These are phyloP conservation scores for Kuraishia molischiana DNA, from an alignment of 805 yeast species.

Conservation along the genomic window DNA sequence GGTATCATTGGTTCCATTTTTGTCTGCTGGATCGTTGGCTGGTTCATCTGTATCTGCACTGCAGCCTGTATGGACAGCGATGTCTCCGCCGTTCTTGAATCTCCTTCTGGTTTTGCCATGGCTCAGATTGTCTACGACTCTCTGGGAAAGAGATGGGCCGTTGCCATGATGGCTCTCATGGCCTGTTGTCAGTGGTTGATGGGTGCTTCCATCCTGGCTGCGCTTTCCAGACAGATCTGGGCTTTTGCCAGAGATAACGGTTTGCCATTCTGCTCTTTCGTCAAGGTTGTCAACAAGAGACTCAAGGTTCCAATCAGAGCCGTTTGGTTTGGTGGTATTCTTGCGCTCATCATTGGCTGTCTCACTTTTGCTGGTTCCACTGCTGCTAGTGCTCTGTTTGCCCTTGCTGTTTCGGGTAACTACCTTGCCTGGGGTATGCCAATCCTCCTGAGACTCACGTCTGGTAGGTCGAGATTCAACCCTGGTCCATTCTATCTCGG, in stretches of 20 bases:
- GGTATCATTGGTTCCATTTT: slow-evolving; percentile 36
- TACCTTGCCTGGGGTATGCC: slow-evolving; percentile 36
- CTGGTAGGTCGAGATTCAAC: slow-evolving; percentile 27
- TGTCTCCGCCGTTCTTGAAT: slow-evolving; percentile 19
- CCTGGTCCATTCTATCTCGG: slow-evolving; percentile 37
- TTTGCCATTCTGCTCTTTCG: slow-evolving; percentile 29
- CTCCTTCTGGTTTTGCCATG: slow-evolving; percentile 30
- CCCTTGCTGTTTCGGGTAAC: slow-evolving; percentile 34
- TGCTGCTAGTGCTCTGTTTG: slow-evolving; percentile 38
- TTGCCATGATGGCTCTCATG: slow-evolving; percentile 36
- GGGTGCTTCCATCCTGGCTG: slow-evolving; percentile 36
- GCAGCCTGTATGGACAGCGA: slow-evolving; percentile 22
- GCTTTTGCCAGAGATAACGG: slow-evolving; percentile 45
- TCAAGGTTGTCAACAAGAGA: slow-evolving; percentile 30
- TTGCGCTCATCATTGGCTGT: slow-evolving; percentile 28
- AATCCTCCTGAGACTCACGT: slow-evolving; percentile 27
- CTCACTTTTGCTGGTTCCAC: slow-evolving; percentile 29
- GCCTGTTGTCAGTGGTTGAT: slow-evolving; percentile 38
- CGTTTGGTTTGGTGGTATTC: slow-evolving; percentile 26
- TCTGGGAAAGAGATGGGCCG: slow-evolving; percentile 38
- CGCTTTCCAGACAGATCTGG: slow-evolving; percentile 41
- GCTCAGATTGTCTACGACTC: slow-evolving; percentile 38
- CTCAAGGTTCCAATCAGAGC: slow-evolving; percentile 35
- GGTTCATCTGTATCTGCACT: slow-evolving; percentile 29
- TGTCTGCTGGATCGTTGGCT: slow-evolving; percentile 33